Conservation (phyloP, 805 yeast species). For the Ogataea trehalophila region DNA sequence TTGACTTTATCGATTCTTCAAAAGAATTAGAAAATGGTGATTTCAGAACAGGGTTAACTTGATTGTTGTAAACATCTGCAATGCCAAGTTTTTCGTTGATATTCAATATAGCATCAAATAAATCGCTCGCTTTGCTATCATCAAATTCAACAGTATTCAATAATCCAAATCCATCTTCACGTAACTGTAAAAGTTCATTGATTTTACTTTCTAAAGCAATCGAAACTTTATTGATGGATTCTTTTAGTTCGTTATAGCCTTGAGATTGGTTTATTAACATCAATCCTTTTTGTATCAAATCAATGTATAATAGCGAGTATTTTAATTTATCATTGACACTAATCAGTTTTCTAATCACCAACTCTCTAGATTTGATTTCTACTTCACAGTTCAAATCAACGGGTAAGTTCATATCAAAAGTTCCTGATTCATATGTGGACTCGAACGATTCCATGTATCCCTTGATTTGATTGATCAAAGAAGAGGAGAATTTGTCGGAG, state of each 20-base stretch:
- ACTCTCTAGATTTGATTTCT: not conserved
- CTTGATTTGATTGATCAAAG: not conserved
- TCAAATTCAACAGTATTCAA: not conserved
- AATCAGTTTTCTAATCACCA: not conserved
- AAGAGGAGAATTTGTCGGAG: constrained; percentile 2
- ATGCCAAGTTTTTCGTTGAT: not conserved
- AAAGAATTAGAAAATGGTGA: no score
- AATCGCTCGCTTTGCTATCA: not conserved
- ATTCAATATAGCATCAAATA: not conserved
- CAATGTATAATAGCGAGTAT: not conserved
- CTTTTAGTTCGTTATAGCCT: not conserved
- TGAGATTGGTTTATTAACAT: not conserved
- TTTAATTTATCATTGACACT: not conserved
- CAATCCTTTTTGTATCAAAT: not conserved
- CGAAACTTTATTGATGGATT: not conserved
- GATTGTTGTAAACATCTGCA: not conserved
- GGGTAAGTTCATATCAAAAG: not conserved
- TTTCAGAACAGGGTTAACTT: no score
- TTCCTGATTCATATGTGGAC: not conserved
- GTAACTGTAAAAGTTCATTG: not conserved
- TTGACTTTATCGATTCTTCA: no score
- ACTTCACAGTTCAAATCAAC: not conserved
- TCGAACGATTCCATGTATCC: not conserved
- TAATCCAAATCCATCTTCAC: not conserved
- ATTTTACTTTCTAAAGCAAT: not conserved